Conservation (phyloP, 2,329 filamentous ascomycete genomes). For the Fusarium armeniacum region DNA sequence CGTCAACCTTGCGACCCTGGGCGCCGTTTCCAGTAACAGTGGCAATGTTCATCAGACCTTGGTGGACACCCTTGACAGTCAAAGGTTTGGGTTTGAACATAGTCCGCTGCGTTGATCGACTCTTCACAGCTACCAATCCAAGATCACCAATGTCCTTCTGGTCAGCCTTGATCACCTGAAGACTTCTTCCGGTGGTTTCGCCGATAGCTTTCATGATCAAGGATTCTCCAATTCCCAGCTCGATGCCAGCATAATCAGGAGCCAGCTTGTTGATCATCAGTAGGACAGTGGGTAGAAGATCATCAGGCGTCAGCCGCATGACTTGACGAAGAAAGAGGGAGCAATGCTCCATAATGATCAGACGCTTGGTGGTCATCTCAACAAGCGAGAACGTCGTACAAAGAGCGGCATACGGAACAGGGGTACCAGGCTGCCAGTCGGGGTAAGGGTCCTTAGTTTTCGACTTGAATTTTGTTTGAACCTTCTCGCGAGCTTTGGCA, state of each 20-base stretch:
- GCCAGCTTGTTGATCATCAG: slow-evolving; percentile 99
- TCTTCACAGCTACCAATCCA: slow-evolving; percentile 94
- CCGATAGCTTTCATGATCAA: slow-evolving; percentile 99
- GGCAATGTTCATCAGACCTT: slow-evolving; percentile 89
- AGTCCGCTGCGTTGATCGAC: slow-evolving; percentile 92
- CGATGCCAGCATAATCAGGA: slow-evolving; percentile 95
- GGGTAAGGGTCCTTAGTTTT: slow-evolving; percentile 86
- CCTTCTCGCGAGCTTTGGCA: slow-evolving; percentile 82
- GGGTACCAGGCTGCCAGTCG: slow-evolving; percentile 90
- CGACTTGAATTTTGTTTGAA: slow-evolving; percentile 80
- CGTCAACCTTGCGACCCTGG: slow-evolving; percentile 90
- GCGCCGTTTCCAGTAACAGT: slow-evolving; percentile 88
- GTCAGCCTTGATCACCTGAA: slow-evolving; percentile 92
- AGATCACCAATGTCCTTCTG: slow-evolving; percentile 97
- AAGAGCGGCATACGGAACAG: slow-evolving; percentile 93
- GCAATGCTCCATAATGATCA: slow-evolving; percentile 90
- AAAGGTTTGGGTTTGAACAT: slow-evolving; percentile 98
- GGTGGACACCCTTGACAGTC: slow-evolving; percentile 87
- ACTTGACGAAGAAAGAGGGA: slow-evolving; percentile 93
- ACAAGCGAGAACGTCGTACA: slow-evolving; percentile 95
- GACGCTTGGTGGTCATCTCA: slow-evolving; percentile 92
- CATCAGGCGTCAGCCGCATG: slow-evolving; percentile 87
- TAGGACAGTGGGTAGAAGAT: slow-evolving; percentile 88
- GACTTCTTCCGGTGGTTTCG: slow-evolving; percentile 88
- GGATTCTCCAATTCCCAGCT: slow-evolving; percentile 98